Evolutionary conservation across 2,329 filamentous ascomycete genomes (phyloP).

Genomic region (Fusarium praegraminearum): DNA sequence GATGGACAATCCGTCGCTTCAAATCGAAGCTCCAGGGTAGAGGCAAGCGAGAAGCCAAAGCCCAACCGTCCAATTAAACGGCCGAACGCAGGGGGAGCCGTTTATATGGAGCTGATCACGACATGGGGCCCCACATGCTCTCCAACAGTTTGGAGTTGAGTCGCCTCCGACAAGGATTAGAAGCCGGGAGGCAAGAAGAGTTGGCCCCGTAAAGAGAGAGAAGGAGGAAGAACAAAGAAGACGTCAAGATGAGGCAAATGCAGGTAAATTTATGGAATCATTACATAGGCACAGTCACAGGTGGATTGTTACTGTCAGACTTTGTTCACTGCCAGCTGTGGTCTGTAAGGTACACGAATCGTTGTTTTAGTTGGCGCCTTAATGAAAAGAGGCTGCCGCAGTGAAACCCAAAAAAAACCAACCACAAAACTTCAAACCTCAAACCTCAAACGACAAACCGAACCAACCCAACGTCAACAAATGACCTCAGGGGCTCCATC

Average conservation of each 20-base stretch:
- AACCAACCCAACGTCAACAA: constrained; percentile 1
- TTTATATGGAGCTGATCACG: constrained; percentile 24
- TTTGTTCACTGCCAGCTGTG: neutral
- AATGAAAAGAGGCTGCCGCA: constrained; percentile 8
- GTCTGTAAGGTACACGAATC: constrained; percentile 27
- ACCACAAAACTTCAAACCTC: constrained; percentile 4
- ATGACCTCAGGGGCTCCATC: constrained; percentile 11
- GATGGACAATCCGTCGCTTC: constrained; percentile 2
- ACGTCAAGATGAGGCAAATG: constrained; percentile 11
- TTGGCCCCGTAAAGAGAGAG: constrained; percentile 4
- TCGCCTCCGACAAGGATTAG: constrained; percentile 7
- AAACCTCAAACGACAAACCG: constrained; percentile 3
- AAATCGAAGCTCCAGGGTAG: constrained; percentile 16
- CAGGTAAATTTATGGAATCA: neutral
- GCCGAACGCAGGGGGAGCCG: neutral
- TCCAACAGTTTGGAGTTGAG: constrained; percentile 20
- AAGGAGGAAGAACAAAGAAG: constrained; percentile 20
- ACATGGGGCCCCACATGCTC: constrained; percentile 27
- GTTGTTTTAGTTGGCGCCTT: constrained; percentile 1
- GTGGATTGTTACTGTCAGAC: constrained; percentile 2
- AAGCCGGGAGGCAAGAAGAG: constrained; percentile 18
- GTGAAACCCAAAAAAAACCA: constrained; percentile 35
- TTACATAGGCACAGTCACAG: neutral
- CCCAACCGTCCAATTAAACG: neutral
- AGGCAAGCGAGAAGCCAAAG: neutral